Percentiles rank a stretch among this genome's conserved stretches.
phyloP scores from a whole-genome alignment of 2,329 filamentous ascomycete genomes.

The Amesomyces nigricolor region DNA sequence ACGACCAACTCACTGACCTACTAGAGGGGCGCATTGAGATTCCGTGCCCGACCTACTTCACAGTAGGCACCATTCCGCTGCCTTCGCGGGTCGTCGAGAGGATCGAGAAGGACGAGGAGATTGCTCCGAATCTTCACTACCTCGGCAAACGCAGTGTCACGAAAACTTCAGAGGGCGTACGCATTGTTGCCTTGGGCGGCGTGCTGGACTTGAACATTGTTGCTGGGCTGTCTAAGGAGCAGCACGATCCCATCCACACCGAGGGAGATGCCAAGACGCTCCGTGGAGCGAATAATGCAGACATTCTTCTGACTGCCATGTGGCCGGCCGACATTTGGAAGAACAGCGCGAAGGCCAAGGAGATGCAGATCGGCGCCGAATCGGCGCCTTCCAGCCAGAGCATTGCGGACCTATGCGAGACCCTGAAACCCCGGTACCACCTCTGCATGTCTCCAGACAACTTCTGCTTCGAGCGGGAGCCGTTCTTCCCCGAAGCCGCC shows the following conservation, averaged over 20 bases:
- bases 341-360: conserved; percentile 58
- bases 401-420: conserved; percentile 70
- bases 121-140: conserved; percentile 88
- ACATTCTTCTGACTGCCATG: conserved; percentile 79
- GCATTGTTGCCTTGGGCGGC: conserved; percentile 82
- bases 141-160: conserved; percentile 81
- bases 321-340: conserved; percentile 72
- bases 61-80: conserved; percentile 66
- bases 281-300: conserved; percentile 68
- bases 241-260: conserved; percentile 72
- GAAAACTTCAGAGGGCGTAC: conserved; percentile 84
- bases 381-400: conserved; percentile 54
- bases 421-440: conserved; percentile 87
- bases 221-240: conserved; percentile 61
- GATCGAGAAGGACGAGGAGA: conserved; percentile 64
- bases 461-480: conserved; percentile 84
- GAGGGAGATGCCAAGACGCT: conserved; percentile 70
- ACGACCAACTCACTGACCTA: conserved; percentile 56
- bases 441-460: conserved; percentile 61
- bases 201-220: conserved; percentile 56
- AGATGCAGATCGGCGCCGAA: conserved; percentile 48
- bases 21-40: conserved; percentile 67
- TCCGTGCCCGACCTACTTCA: conserved; percentile 86
- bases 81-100: conserved; percentile 66
- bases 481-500: conserved; percentile 67